These are phyloP conservation scores for Tuber indicum DNA, from an alignment of 495 filamentous ascomycete species.

Conservation along the genomic window DNA sequence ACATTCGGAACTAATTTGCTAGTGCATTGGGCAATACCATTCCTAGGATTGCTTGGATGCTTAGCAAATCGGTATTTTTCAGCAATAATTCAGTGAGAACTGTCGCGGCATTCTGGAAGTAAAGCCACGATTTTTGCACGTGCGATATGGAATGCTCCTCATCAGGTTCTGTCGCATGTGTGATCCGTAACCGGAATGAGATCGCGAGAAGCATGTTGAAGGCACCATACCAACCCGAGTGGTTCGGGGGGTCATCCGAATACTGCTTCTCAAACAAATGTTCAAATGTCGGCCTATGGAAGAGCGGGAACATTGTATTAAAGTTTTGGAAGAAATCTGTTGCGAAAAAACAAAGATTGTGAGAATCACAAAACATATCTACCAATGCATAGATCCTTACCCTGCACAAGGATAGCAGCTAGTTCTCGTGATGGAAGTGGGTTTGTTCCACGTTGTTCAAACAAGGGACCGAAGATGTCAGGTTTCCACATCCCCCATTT, in stretches of 20 bases:
- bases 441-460: constrained; percentile 74
- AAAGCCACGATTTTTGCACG: constrained; percentile 77
- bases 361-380: constrained; percentile 18
- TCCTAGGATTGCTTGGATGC: constrained; percentile 91
- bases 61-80: constrained; percentile 90
- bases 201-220: constrained; percentile 92
- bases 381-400: constrained; percentile 24
- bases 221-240: constrained; percentile 97
- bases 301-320: constrained; percentile 96
- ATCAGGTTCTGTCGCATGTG: constrained; percentile 83
- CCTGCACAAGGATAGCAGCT: constrained; percentile 73
- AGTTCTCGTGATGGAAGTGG: constrained; percentile 70
- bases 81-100: constrained; percentile 87
- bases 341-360: constrained; percentile 1
- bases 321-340: constrained; percentile 92
- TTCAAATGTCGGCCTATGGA: constrained; percentile 97
- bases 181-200: constrained; percentile 83
- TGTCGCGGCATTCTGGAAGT: constrained; percentile 92
- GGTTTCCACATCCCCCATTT: constrained; percentile 96
- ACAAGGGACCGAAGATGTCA: constrained; percentile 90
- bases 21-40: constrained; percentile 55
- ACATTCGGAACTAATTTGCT: not conserved
- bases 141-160: constrained; percentile 54
- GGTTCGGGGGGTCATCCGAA: constrained; percentile 84
- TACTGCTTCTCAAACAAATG: constrained; percentile 90